Conservation (phyloP, 306 rosid genomes). For the Glycine latifolia region DNA sequence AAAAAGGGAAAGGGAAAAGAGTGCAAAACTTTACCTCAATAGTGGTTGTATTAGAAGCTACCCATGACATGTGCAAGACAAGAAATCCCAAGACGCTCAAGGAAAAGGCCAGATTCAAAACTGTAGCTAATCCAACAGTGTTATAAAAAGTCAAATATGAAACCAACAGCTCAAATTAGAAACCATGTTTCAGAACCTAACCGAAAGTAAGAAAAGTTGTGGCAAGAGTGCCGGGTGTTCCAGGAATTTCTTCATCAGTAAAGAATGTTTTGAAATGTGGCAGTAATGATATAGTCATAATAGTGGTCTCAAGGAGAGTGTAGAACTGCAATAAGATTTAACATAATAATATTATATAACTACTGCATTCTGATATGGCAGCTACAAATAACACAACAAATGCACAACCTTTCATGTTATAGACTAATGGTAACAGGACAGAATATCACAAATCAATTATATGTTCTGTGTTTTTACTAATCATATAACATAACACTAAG, state of each 20-base stretch:
- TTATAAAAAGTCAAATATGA: constrained; percentile 31
- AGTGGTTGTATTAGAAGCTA: constrained; percentile 70
- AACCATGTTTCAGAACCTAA: constrained; percentile 41
- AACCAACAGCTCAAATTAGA: neutral
- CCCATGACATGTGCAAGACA: constrained; percentile 72
- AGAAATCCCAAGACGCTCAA: constrained; percentile 83
- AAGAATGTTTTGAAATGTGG: constrained; percentile 76
- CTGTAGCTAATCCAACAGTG: constrained; percentile 46
- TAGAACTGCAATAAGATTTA: constrained; percentile 65
- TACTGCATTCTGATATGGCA: neutral
- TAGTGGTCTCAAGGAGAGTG: constrained; percentile 81
- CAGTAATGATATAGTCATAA: constrained; percentile 69
- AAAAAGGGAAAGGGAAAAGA: neutral
- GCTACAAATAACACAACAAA: neutral
- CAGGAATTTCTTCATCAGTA: constrained; percentile 77
- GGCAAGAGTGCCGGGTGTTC: constrained; percentile 79
- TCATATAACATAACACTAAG: neutral
- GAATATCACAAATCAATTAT: neutral
- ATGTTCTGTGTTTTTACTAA: neutral
- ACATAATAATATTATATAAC: constrained; percentile 5
- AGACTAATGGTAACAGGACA: neutral
- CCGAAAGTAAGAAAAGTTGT: constrained; percentile 85
- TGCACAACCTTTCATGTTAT: neutral
- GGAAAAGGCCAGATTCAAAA: constrained; percentile 78
- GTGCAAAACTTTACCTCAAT: constrained; percentile 63